Evolutionary conservation across 805 yeast genomes (phyloP).

Genomic region (Saccharomycopsis capsularis): DNA sequence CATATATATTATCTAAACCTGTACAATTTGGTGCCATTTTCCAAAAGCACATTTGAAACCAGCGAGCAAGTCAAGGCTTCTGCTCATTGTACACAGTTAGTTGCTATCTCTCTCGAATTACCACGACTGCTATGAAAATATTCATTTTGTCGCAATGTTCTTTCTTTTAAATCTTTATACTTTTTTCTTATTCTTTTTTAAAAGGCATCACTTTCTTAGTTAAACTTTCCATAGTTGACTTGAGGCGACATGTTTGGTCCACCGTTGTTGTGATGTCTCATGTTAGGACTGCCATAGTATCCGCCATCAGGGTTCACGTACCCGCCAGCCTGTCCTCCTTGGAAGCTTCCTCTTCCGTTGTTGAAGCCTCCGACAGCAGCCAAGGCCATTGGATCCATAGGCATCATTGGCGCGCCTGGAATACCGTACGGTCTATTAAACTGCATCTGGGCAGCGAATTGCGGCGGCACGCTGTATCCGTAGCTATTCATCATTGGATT

Average conservation of each 20-base stretch:
- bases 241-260: slow-evolving; percentile 10
- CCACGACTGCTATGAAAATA: too few relatives aligned
- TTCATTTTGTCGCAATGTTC: too few relatives aligned
- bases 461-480: slow-evolving; percentile 7
- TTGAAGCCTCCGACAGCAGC: background rate
- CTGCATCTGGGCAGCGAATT: slow-evolving; percentile 7
- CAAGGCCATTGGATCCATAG: slow-evolving; percentile 1
- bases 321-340: slow-evolving; percentile 3
- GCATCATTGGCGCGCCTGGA: background rate
- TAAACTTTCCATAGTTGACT: slow-evolving; percentile 10
- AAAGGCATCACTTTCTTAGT: too few relatives aligned
- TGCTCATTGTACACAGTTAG: too few relatives aligned
- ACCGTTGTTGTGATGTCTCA: background rate
- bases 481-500: slow-evolving; percentile 12
- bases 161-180: too few relatives aligned
- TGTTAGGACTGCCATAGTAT: background rate
- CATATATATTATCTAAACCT: too few relatives aligned
- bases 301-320: background rate
- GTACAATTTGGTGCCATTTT: too few relatives aligned
- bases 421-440: slow-evolving; percentile 1
- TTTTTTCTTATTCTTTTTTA: too few relatives aligned
- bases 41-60: too few relatives aligned
- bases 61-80: too few relatives aligned
- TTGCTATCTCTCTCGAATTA: too few relatives aligned
- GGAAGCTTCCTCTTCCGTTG: background rate